phyloP scores from a whole-genome alignment of 306 rosid species.

The Cucurbita pepo region DNA sequence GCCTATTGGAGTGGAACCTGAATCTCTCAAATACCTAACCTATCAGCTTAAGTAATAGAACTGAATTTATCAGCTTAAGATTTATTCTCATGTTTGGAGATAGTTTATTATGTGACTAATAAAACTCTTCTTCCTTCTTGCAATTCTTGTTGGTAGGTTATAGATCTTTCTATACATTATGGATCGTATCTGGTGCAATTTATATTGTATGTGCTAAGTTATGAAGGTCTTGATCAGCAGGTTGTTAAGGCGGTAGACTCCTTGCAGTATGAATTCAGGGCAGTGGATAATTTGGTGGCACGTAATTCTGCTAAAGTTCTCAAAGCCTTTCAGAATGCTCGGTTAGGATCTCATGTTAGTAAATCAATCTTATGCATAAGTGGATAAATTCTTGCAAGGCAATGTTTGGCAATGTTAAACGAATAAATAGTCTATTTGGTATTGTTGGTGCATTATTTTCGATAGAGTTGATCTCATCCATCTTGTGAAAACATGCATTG shows the following conservation, averaged over 20 bases:
- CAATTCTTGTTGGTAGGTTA: neutral
- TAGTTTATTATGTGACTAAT: neutral
- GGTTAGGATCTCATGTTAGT: conserved; percentile 85
- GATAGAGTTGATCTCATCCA: neutral
- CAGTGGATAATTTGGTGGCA: conserved; percentile 77
- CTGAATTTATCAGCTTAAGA: neutral
- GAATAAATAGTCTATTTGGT: neutral
- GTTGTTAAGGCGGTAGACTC: conserved; percentile 67
- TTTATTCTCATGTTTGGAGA: neutral
- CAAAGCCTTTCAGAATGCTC: conserved; percentile 63
- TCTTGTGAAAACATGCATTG: neutral
- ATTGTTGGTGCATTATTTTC: neutral
- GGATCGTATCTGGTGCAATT: neutral
- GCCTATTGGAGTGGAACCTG: neutral
- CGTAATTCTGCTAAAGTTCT: conserved; percentile 58
- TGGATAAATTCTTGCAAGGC: neutral
- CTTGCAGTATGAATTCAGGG: conserved; percentile 62
- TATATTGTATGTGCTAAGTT: neutral
- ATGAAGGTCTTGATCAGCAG: conserved; percentile 26
- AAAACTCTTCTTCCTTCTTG: neutral
- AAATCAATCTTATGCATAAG: neutral
- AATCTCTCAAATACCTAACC: neutral
- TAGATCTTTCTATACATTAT: neutral
- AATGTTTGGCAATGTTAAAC: neutral
- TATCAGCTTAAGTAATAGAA: neutral